These are phyloP conservation scores for Rhizophagus clarus DNA, from an alignment of 192 early-diverging fungal species.

Conservation along the genomic window DNA sequence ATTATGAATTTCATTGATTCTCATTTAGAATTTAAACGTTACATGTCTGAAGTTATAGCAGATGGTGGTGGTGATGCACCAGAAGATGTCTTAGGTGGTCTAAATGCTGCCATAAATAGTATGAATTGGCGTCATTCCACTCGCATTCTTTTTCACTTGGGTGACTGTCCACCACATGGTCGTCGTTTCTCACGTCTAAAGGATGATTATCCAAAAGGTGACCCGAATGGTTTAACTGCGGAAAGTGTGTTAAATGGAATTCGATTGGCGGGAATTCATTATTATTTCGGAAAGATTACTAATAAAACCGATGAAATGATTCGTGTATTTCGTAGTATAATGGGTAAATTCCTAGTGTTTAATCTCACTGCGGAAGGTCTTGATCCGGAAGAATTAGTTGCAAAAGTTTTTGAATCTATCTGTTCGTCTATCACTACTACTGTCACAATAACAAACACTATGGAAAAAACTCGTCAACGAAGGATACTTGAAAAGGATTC, in stretches of 20 bases:
- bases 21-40: neutral
- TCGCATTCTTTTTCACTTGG: slow-evolving; percentile 24
- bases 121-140: slow-evolving; percentile 10
- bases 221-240: slow-evolving; percentile 24
- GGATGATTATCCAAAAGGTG: slow-evolving; percentile 19
- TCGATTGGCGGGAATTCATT: neutral
- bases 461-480: no score
- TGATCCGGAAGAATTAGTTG: neutral
- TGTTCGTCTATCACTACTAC: slow-evolving; percentile 5
- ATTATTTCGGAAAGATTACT: slow-evolving; percentile 29
- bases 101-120: slow-evolving; percentile 10
- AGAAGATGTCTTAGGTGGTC: slow-evolving; percentile 32
- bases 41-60: slow-evolving; percentile 3
- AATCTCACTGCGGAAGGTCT: neutral
- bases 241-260: slow-evolving; percentile 25
- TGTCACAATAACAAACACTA: neutral
- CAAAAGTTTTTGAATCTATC: neutral
- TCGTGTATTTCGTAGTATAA: slow-evolving; percentile 1
- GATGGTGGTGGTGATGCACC: slow-evolving; percentile 26
- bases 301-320: slow-evolving; percentile 24
- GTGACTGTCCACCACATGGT: slow-evolving; percentile 33
- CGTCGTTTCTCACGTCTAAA: neutral
- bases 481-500: no score
- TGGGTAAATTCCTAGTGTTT: slow-evolving; percentile 11
- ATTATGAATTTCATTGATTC: neutral